These are phyloP conservation scores for Leccinum pachyderme DNA, from an alignment of 1,284 basidiomycete species.

Conservation along the genomic window DNA sequence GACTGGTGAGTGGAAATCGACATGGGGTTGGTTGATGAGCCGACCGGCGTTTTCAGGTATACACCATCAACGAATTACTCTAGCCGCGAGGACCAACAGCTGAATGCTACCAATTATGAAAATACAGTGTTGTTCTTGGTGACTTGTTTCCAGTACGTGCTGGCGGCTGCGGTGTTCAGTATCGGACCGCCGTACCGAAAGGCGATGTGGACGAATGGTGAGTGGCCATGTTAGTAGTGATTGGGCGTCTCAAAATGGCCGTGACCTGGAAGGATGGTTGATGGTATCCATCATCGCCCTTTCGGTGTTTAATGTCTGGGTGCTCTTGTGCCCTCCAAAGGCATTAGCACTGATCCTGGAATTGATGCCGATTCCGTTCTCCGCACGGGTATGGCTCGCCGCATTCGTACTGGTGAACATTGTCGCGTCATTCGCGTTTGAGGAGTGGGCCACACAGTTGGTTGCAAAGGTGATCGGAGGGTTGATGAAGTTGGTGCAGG, in stretches of 20 bases:
- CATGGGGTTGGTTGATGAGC: background rate
- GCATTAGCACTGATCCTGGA: conserved; percentile 68
- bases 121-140: conserved; percentile 92
- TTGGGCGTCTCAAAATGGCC: conserved; percentile 10
- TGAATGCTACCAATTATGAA: conserved; percentile 91
- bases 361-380: conserved; percentile 73
- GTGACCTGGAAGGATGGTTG: conserved; percentile 58
- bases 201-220: conserved; percentile 94
- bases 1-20: conserved; percentile 56
- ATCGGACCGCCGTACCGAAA: conserved; percentile 97
- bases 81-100: conserved; percentile 61
- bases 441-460: conserved; percentile 69
- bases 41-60: conserved; percentile 48
- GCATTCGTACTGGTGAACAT: conserved; percentile 76
- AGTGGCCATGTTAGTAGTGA: conserved; percentile 25
- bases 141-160: conserved; percentile 97
- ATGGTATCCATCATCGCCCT: conserved; percentile 72
- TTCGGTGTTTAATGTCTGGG: conserved; percentile 69
- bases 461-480: conserved; percentile 58
- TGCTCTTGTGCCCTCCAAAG: conserved; percentile 70
- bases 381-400: conserved; percentile 72
- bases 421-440: conserved; percentile 72
- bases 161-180: conserved; percentile 95
- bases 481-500: conserved; percentile 42
- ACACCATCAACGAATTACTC: conserved; percentile 52